A percentile compares a stretch with the other conserved stretches of the same genome.
These are phyloP conservation scores for Calamus simplicifolius DNA, from an alignment of 176 grass and related monocot genomes.

Conservation along the genomic window DNA sequence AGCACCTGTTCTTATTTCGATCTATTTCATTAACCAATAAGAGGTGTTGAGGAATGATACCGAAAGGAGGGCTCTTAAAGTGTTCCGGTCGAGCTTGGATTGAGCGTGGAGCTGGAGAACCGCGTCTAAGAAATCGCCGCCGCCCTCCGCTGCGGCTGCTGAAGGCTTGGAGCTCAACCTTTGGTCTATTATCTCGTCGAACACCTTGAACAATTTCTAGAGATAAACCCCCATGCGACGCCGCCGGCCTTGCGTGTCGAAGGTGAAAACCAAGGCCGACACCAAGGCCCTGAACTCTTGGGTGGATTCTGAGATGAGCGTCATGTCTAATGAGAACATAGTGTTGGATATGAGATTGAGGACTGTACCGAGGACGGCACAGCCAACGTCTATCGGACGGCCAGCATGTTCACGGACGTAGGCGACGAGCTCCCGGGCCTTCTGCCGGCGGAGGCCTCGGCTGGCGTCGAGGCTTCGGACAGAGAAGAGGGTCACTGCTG, in stretches of 20 bases:
- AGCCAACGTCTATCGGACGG: too few species aligned
- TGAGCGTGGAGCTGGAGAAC: too few species aligned
- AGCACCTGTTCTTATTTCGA: too few species aligned
- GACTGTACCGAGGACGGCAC: conserved; percentile 11
- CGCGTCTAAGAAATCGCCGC: too few species aligned
- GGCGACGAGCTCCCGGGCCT: too few species aligned
- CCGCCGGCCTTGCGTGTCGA: conserved; percentile 26
- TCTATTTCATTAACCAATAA: too few species aligned
- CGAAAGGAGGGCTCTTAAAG: too few species aligned
- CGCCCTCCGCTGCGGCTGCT: neutral
- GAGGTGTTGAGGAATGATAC: too few species aligned
- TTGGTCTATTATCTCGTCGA: conserved; percentile 18
- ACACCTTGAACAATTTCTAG: conserved; percentile 22
- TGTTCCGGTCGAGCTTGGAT: too few species aligned
- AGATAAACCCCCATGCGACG: conserved; percentile 7
- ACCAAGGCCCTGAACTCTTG: conserved; percentile 20
- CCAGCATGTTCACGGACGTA: too few species aligned
- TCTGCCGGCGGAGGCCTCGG: conserved; percentile 10
- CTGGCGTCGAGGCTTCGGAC: neutral
- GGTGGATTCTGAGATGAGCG: neutral
- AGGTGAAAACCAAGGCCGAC: conserved; percentile 3
- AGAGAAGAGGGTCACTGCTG: conserved; percentile 11
- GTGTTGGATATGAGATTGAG: conserved; percentile 35
- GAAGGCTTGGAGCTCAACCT: neutral
- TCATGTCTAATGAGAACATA: conserved; percentile 27